Evolutionary conservation across 495 filamentous ascomycete species (phyloP), one percentile per base, ranked within the genome.

Genomic region (Talaromyces trachyspermus): DNA sequence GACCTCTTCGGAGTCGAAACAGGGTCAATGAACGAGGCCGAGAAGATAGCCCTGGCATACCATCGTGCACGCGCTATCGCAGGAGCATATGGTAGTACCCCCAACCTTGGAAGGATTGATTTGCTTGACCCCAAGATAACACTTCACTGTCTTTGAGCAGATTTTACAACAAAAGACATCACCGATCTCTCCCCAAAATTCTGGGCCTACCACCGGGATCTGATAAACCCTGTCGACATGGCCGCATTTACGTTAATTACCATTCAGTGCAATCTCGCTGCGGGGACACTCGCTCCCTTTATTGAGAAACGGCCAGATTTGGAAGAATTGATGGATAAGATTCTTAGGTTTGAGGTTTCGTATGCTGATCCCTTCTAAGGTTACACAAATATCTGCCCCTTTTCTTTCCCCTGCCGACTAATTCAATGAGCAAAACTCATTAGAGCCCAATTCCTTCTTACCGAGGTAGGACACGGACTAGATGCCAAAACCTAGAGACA

Each of bases 401-500:
- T 40, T 23, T 37, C 2, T 37, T 5, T n/a, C 19, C n/a, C 25
- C 15, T 42, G 20, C 12, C n/a, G 39, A 22, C 25, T 42, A 27
- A 24, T 22, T 19, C 9, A 42, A 42, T 42, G 20, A 24, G 22
- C 39, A 24, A 27, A n/a, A 42, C 15, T 9, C 10, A 22, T 49
- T 15, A 61, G 59, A 14, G 53, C 54, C 11, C 50, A 53, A 15
- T 67, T 55, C 43, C 40, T 67, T 44, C 49, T 67, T 6, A 67
- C 53, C 1, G 63, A 67, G 42, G 25, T 62, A 9, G 58, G 56
- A 6, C 63, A 62, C 26, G 61, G 63, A 4, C 53, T 60, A 12
- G 63, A 67, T 52, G 61, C 61, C 3, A 54, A 46, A 59, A 63
- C 17, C n/a, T 67, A 3, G 62, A 65, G 45, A 67, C 62, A 8